Evolutionary conservation across 2,329 filamentous ascomycete species (phyloP).

Genomic region (Onygenales sp.): DNA sequence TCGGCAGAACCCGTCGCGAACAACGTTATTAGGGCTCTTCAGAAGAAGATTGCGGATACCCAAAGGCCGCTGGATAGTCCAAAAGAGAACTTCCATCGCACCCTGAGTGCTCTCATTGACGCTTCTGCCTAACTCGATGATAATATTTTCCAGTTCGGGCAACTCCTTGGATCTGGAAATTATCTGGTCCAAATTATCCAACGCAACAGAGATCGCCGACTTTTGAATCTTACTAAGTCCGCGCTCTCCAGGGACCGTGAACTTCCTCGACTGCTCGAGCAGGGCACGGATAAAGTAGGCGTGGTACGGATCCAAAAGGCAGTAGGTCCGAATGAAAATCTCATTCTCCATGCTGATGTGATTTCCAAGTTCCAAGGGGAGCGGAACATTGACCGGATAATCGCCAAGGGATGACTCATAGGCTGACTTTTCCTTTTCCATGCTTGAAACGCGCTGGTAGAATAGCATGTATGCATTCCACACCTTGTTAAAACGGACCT

Average conservation of each 20-base stretch:
- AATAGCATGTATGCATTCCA: constrained; percentile 97
- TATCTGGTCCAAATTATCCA: constrained; percentile 64
- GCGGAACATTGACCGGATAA: constrained; percentile 38
- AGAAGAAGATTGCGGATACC: constrained; percentile 58
- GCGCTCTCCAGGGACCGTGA: constrained; percentile 38
- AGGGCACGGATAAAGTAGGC: constrained; percentile 56
- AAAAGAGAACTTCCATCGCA: constrained; percentile 51
- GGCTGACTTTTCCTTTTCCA: constrained; percentile 45
- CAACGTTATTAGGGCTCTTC: constrained; percentile 45
- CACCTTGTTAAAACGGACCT: constrained; percentile 52
- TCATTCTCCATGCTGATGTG: constrained; percentile 66
- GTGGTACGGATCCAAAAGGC: constrained; percentile 66
- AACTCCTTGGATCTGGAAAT: constrained; percentile 61
- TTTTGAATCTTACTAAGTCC: constrained; percentile 38
- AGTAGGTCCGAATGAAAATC: constrained; percentile 63
- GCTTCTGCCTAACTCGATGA: constrained; percentile 42
- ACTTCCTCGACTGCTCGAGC: constrained; percentile 46
- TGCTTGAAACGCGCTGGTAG: constrained; percentile 69
- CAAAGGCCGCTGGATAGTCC: constrained; percentile 47
- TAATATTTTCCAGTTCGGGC: constrained; percentile 51
- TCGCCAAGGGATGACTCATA: constrained; percentile 38
- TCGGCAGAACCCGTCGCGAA: constrained; percentile 46
- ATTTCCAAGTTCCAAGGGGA: constrained; percentile 37
- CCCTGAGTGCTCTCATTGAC: constrained; percentile 45
- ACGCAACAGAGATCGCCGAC: constrained; percentile 30